These are phyloP conservation scores for Physocladia obscura DNA, from an alignment of 192 early-diverging fungal genomes.

Conservation along the genomic window DNA sequence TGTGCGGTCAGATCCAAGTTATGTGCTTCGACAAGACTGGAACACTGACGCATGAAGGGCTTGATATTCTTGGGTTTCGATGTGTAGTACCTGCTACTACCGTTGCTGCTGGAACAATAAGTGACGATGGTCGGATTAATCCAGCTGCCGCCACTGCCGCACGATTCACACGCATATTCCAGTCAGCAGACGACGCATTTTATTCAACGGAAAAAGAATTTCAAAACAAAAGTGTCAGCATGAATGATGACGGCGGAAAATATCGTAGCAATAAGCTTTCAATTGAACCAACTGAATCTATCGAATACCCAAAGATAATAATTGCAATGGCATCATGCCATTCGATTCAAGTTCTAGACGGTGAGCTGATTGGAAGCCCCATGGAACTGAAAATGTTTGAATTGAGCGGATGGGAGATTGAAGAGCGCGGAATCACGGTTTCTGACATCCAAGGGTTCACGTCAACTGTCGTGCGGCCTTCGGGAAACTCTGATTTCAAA, in stretches of 20 bases:
- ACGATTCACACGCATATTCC: conserved; percentile 13
- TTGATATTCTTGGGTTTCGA: conserved; percentile 92
- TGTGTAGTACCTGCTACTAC: conserved; percentile 13
- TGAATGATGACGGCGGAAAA: too few species aligned
- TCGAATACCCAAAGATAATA: conserved; percentile 54
- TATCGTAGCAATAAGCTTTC: neutral
- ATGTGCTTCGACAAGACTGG: conserved; percentile 99
- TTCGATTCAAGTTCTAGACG: conserved; percentile 81
- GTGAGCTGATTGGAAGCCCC: conserved; percentile 90
- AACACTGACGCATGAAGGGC: conserved; percentile 92
- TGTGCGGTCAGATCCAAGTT: conserved; percentile 86
- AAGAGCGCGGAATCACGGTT: conserved; percentile 64
- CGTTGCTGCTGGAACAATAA: neutral
- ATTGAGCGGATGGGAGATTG: conserved; percentile 88
- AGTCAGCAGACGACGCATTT: conserved; percentile 7
- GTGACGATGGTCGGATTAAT: neutral
- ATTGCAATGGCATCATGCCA: conserved; percentile 67
- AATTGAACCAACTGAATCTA: neutral
- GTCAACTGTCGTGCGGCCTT: conserved; percentile 82
- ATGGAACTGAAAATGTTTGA: conserved; percentile 98
- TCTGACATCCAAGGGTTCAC: conserved; percentile 50
- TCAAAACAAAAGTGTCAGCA: too few species aligned
- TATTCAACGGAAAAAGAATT: too few species aligned
- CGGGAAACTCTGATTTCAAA: conserved; percentile 52
- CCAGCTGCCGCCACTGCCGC: too few species aligned